Base-by-base conservation (phyloP, 495 filamentous ascomycete genomes). In the Schizothecium vesticola region DNA sequence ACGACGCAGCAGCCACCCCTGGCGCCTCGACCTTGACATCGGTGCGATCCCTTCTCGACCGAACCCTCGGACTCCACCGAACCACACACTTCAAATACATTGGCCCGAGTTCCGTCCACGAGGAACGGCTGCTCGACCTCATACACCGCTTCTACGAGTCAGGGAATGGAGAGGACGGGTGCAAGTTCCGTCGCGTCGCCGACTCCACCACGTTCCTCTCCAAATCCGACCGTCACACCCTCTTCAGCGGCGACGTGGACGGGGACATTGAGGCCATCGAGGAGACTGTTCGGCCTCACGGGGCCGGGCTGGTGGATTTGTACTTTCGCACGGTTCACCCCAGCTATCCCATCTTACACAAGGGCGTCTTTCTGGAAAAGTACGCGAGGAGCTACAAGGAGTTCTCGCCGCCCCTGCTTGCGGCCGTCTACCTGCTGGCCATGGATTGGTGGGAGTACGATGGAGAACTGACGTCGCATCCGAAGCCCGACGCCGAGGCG, bases 271-370 rank as follows among this genome's bases (percentile, higher is more conserved):
- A 88, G 62, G 83, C 83, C 61, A 86, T 93, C 67, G 91, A 93
- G 73, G 82, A 84, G 55, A 73, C 90, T 68, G 88, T 94, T 31
- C 84, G 84, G 56, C 88, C 89, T 5, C 88, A 92, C 73, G 91
- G 90, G 16, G 81, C 85, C 59, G 84, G 85, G 0, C 74, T 93
- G 73, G 84, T 93, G 59, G 86, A 90, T 56, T 81, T 91, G 65
- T 94, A 90, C 80, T 91, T 93, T 68, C 84, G 86, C 51, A 84
- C 86, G 61, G 86, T 94, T 43, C 92, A 94, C 75, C 90, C 90
- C 1, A 89, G 86, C 63, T 91, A 91, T 73, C 91, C 91, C 13
- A 89, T 94, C 69, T 80, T 92, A 56, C 86, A 92, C 74, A 91
- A 93, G 75, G 83, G 86, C 71, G 82, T 89, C 16, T 92, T 92